Evolutionary conservation across 1,284 basidiomycete species (phyloP), one percentile per base, ranked within the genome.

Genomic region (Cutaneotrichosporon curvatum): DNA sequence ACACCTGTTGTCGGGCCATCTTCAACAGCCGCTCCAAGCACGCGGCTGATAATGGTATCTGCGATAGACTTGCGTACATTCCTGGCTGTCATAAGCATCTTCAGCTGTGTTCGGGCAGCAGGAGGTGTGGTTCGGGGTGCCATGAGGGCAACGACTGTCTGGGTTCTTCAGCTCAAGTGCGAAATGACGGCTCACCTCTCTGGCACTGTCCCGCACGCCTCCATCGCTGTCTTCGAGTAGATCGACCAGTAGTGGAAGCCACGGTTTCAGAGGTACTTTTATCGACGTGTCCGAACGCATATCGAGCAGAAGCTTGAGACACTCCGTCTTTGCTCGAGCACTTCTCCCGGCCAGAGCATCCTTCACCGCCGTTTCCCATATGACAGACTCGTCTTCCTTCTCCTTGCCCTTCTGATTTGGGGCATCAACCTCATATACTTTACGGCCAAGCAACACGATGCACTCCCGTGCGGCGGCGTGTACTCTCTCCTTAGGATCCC

Each of bases 171-270:
- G 41, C n/a, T n/a, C 21, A 6, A 30, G 19, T 16, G 23, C n/a
- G 19, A 18, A 23, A 31, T 8, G 20, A 35, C 9, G 2, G 7
- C 67, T 50, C 37, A 71, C 71, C 49, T 67, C 63, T 42, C 83
- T 79, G 1, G 94, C 85, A 60, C 82, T 84, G 48, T 90, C 85
- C 32, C 95, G 82, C 40, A 98, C 94, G 55, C 81, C 80, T 4
- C 84, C 81, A 64, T 99, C 94, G 1, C 83, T 81, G 69, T 98
- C 92, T 71, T 95, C 87, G 19, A 98, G 77, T 35, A 83, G 75
- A 45, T 83, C 85, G 15, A 97, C 87, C 37, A 98, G 80, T 19
- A 78, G 72, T 0, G 85, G 72, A 23, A 95, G 78, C 69, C 87
- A 94, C 2, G 87, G 80, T 42, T 85, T 81, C 38, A 98, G 78